Evolutionary conservation across 495 filamentous ascomycete genomes (phyloP).

Genomic region (Extremus antarcticus): DNA sequence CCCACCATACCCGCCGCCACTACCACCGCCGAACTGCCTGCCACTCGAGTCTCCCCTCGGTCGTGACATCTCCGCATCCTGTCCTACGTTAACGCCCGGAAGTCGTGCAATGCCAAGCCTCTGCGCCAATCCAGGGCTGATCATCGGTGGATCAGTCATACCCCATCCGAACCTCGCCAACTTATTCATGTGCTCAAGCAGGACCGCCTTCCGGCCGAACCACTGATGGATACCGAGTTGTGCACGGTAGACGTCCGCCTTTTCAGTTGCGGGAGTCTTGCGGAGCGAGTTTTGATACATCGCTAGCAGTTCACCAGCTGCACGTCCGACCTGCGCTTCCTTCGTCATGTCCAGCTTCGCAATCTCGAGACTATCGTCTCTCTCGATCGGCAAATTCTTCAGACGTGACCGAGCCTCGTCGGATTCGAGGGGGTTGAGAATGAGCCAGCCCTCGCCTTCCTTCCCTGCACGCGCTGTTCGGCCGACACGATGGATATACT

Average conservation of each 20-base stretch:
- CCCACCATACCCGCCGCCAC: constrained; percentile 14
- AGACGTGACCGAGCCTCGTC: constrained; percentile 41
- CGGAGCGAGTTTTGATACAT: constrained; percentile 24
- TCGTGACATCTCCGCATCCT: constrained; percentile 11
- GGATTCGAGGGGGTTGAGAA: constrained; percentile 53
- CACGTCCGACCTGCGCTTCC: constrained; percentile 28
- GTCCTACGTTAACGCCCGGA: constrained; percentile 37
- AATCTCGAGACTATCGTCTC: constrained; percentile 43
- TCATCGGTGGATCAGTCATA: constrained; percentile 43
- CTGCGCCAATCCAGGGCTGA: constrained; percentile 34
- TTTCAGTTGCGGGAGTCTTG: constrained; percentile 34
- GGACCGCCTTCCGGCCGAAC: constrained; percentile 25
- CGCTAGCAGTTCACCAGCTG: constrained; percentile 31
- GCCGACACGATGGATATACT: constrained; percentile 84
- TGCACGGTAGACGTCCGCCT: constrained; percentile 44
- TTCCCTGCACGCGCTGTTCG: constrained; percentile 62
- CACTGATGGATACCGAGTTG: constrained; percentile 33
- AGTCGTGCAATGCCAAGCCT: constrained; percentile 39
- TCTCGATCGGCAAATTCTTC: constrained; percentile 52
- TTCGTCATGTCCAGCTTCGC: constrained; percentile 44
- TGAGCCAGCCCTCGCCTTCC: constrained; percentile 67
- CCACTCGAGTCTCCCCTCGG: constrained; percentile 3
- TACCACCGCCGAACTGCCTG: constrained; percentile 6
- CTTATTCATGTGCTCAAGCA: constrained; percentile 51
- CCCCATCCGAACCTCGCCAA: constrained; percentile 51